Evolutionary conservation across 2,329 filamentous ascomycete species (phyloP).

Genomic region (Colletotrichum sp.): DNA sequence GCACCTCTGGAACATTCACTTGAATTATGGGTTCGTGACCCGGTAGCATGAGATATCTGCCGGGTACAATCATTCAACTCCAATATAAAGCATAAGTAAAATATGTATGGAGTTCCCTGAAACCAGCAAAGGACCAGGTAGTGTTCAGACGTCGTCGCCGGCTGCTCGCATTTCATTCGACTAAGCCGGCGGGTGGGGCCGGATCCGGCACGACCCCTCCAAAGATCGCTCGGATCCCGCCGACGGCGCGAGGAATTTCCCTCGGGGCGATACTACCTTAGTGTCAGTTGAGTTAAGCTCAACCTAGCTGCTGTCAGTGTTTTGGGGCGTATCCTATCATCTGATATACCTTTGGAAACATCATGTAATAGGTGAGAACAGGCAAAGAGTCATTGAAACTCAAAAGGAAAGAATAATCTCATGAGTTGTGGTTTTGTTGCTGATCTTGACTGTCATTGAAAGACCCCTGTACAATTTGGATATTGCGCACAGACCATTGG

Average conservation of each 20-base stretch:
- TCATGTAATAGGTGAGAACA: background rate
- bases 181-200: background rate
- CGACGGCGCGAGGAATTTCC: background rate
- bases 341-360: background rate
- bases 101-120: background rate
- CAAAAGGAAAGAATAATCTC: background rate
- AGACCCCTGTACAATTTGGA: background rate
- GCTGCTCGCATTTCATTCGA: background rate
- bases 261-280: background rate
- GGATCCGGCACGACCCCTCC: constrained; percentile 1
- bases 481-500: background rate
- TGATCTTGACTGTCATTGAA: background rate
- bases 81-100: background rate
- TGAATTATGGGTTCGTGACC: no score
- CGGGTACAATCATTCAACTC: no score
- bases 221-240: background rate
- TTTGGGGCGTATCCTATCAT: background rate
- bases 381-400: background rate
- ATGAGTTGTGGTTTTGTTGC: background rate
- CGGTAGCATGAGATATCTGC: no score
- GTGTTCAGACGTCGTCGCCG: background rate
- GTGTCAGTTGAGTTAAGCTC: background rate
- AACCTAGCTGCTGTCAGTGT: background rate
- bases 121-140: background rate
- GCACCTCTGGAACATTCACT: background rate